Conservation (phyloP, 768 basidiomycete species). For the Cyathus striatus region DNA sequence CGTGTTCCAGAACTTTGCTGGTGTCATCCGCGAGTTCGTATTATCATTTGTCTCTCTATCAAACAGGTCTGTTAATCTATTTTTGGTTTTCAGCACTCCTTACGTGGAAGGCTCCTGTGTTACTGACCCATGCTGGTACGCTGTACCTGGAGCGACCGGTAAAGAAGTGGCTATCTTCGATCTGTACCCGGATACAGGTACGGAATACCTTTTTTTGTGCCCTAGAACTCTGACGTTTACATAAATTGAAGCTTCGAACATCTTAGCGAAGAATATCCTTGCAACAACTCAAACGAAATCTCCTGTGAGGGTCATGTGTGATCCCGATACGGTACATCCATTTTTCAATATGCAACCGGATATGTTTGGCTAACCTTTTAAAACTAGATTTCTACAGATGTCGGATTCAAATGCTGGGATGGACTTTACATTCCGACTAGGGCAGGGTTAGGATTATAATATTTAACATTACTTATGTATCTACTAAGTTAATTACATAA, state of each 20-base stretch:
- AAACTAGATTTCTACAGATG: constrained; percentile 35
- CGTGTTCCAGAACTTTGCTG: constrained; percentile 47
- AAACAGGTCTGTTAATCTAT: too few relatives aligned
- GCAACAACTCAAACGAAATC: constrained; percentile 39
- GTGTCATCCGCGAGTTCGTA: constrained; percentile 43
- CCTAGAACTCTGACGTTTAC: not conserved
- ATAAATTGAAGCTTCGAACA: constrained; percentile 33
- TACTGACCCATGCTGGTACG: constrained; percentile 58
- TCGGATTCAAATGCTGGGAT: constrained; percentile 47
- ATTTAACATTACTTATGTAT: too few relatives aligned
- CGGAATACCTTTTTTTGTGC: constrained; percentile 4
- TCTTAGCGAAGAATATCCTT: constrained; percentile 43
- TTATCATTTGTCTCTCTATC: not conserved
- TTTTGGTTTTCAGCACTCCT: constrained; percentile 23
- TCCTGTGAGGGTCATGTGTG: constrained; percentile 49
- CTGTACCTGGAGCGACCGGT: constrained; percentile 47
- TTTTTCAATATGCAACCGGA: not conserved
- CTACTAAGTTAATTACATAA: too few relatives aligned
- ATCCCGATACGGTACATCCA: constrained; percentile 38
- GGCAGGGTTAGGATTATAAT: constrained; percentile 14
- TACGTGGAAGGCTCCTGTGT: constrained; percentile 58
- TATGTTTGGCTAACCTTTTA: not conserved
- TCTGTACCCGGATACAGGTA: constrained; percentile 51
- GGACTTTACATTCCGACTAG: constrained; percentile 37
- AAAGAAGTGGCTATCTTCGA: constrained; percentile 58